Evolutionary conservation across 2,329 filamentous ascomycete genomes (phyloP), one percentile per base, ranked within the genome.

Genomic region (Diaporthe vexans): DNA sequence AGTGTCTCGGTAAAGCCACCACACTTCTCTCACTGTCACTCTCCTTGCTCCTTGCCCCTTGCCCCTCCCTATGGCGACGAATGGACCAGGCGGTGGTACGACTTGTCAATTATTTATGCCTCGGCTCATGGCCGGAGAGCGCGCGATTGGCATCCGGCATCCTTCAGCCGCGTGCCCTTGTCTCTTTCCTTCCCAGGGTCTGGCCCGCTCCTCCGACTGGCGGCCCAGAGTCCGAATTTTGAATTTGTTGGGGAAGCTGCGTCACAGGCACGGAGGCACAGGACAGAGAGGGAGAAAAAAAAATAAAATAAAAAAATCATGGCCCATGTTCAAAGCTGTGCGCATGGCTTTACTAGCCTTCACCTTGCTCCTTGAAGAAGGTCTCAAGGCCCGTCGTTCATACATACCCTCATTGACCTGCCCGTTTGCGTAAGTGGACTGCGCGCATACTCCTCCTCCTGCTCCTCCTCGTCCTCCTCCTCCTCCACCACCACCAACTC

Each of bases 191-290:
- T 54, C 48, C 63, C 48, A 68, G 63, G 63, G 63, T 67, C 63
- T 67, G 69, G 69, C 57, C 69, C 69, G 69, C 69, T 72, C 57
- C 69, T 37, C 63, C 63, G 63, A 37, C 63, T 68, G 63, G 63
- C 63, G 63, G 63, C 63, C 63, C 48, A 68, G 48, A 54, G n/a
- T 40, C 63, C 48, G 48, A 68, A 72, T 61, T 52, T 43, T 61
- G 69, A 72, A 63, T 72, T 72, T 72, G 70, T 72, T 72, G 70
- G 70, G 70, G 70, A 72, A 72, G 70, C 70, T 72, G 70, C 70
- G 70, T 72, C 70, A 72, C 70, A 72, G 70, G 35, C 57, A 54
- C 54, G 24, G 11, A 72, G 70, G 35, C 57, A 54, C 54, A 26
- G 37, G 2, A 13, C 11, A 40, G 40, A 43, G 40, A 43, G 6